These are phyloP conservation scores for Lojkania enalia DNA, from an alignment of 2,329 filamentous ascomycete genomes.

Conservation along the genomic window DNA sequence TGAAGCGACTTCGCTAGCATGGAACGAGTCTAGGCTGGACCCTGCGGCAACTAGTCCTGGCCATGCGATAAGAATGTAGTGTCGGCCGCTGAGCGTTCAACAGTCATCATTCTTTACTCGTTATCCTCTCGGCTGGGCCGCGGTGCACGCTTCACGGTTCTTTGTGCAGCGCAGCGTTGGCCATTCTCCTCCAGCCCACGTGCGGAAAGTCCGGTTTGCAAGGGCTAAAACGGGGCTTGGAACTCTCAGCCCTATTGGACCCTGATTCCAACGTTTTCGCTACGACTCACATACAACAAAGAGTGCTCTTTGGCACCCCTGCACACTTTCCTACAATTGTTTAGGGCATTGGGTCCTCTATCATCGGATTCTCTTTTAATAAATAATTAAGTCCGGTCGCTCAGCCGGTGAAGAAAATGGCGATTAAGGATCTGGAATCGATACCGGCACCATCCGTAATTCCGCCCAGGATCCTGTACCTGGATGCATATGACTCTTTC, in stretches of 20 bases:
- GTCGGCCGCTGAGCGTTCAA: conserved; percentile 6
- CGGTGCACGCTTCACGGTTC: not conserved
- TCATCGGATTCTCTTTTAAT: too few species aligned
- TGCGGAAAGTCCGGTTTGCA: too few species aligned
- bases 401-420: not conserved
- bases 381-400: too few species aligned
- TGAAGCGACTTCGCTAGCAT: not conserved
- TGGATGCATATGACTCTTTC: conserved; percentile 97
- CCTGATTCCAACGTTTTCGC: too few species aligned
- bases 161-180: too few species aligned
- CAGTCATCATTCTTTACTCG: not conserved
- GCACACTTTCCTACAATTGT: too few species aligned
- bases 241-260: not conserved
- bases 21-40: not conserved
- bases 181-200: too few species aligned
- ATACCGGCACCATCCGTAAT: conserved; percentile 17
- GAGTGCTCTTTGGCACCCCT: not conserved
- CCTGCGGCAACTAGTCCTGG: conserved; percentile 2
- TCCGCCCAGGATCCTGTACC: conserved; percentile 70
- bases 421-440: not conserved
- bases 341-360: too few species aligned
- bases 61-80: conserved; percentile 6
- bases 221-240: too few species aligned
- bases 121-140: not conserved
- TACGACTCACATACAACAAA: not conserved